A percentile compares a stretch with the other conserved stretches of the same genome.
phyloP scores from a whole-genome alignment of 768 basidiomycete species.

The Kwoniella sp. region DNA sequence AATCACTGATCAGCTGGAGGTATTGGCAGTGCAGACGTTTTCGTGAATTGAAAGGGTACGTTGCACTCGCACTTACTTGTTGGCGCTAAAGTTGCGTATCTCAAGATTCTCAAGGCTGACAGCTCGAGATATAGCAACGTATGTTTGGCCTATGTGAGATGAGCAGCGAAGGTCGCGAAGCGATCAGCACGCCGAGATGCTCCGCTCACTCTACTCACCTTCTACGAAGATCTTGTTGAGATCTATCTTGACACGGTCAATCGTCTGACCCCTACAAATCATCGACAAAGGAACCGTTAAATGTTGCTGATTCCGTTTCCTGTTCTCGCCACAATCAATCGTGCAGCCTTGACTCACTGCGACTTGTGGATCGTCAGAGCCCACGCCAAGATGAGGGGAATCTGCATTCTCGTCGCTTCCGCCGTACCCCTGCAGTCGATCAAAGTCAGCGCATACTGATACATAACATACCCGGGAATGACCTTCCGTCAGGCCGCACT shows the following conservation, averaged over 20 bases:
- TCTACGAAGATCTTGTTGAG: constrained; percentile 78
- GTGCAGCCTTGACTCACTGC: constrained; percentile 4
- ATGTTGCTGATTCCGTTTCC: not conserved
- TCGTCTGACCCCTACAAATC: constrained; percentile 57
- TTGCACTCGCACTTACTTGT: constrained; percentile 25
- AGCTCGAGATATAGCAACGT: constrained; percentile 54
- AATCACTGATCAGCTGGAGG: no score
- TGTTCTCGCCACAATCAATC: not conserved
- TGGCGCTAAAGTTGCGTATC: constrained; percentile 30
- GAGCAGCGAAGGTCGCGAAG: not conserved
- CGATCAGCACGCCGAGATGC: not conserved
- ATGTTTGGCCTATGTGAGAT: constrained; percentile 40
- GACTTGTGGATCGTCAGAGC: constrained; percentile 32
- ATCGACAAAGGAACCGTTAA: not conserved
- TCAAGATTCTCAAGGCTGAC: constrained; percentile 51
- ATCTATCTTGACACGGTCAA: constrained; percentile 90
- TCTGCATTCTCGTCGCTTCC: constrained; percentile 58
- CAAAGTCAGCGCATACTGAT: not conserved
- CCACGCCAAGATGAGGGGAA: constrained; percentile 85
- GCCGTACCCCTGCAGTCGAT: constrained; percentile 12
- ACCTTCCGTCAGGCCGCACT: not conserved
- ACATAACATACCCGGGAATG: not conserved
- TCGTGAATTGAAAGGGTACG: not conserved
- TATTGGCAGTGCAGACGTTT: no score
- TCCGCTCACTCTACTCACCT: constrained; percentile 28